Percentiles rank a stretch among this genome's conserved stretches.
Conservation (phyloP, 306 rosid species). For the Corylus avellana region DNA sequence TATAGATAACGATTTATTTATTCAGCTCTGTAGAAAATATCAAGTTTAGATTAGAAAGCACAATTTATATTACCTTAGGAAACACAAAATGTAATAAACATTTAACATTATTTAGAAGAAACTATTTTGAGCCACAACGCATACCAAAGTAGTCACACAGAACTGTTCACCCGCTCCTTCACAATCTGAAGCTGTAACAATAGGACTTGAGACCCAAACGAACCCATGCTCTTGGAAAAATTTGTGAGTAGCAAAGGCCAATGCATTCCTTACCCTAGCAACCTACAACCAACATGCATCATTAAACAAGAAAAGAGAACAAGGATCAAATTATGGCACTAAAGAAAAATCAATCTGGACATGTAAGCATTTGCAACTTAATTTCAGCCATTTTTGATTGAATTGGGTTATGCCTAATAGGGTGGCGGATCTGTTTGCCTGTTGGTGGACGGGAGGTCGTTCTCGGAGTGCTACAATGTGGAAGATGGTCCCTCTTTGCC, state of each 20-base stretch:
- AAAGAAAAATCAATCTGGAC: conserved; percentile 13
- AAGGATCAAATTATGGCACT: neutral
- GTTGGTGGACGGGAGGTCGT: too few relatives aligned
- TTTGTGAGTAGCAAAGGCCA: conserved; percentile 89
- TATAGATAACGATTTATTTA: neutral
- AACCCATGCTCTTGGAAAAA: conserved; percentile 97
- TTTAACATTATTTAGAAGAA: conserved; percentile 12
- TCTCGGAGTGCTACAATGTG: too few relatives aligned
- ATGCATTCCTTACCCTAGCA: conserved; percentile 89
- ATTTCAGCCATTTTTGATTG: neutral
- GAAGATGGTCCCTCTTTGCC: too few relatives aligned
- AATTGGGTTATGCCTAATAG: too few relatives aligned
- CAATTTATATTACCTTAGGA: neutral
- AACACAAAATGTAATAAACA: conserved; percentile 23
- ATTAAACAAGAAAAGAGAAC: conserved; percentile 8
- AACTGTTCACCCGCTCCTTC: conserved; percentile 99
- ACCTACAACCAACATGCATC: conserved; percentile 52
- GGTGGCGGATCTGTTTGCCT: too few relatives aligned
- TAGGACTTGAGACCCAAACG: conserved; percentile 89
- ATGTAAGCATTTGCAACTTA: conserved; percentile 15
- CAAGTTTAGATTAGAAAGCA: neutral
- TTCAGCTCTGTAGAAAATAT: neutral
- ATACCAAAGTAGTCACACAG: conserved; percentile 94
- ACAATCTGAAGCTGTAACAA: conserved; percentile 94
- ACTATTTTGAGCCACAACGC: conserved; percentile 28